Conservation (phyloP, 2,329 filamentous ascomycete species). For the Aspergillus viridinutans region DNA sequence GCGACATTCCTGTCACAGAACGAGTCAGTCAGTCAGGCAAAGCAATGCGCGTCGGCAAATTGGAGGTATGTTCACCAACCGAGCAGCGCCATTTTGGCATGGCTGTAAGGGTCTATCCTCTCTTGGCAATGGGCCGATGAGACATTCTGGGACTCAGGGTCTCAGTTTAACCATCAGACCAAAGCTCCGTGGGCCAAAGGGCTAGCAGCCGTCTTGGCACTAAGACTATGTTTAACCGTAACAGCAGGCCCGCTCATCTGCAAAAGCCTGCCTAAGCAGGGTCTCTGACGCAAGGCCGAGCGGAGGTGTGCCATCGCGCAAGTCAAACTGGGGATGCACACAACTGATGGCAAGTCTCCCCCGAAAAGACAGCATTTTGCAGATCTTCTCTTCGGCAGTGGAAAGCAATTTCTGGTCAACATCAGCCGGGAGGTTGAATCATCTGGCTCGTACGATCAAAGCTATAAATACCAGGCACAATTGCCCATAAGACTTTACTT, state of each 20-base stretch:
- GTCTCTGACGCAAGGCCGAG: neutral
- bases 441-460: neutral
- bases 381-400: neutral
- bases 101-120: neutral
- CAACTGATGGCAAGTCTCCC: neutral
- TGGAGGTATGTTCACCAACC: neutral
- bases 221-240: neutral
- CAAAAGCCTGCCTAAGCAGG: neutral
- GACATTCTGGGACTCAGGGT: neutral
- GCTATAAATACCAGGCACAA: neutral
- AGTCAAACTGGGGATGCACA: neutral
- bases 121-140: neutral
- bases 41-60: neutral
- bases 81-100: neutral
- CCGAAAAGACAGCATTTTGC: neutral
- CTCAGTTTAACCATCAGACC: neutral
- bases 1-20: neutral
- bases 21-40: neutral
- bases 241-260: neutral
- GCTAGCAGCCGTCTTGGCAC: neutral
- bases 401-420: neutral
- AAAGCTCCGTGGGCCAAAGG: neutral
- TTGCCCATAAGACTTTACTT: neutral
- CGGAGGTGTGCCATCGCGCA: neutral
- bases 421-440: neutral